phyloP scores from a whole-genome alignment of 305 asterid species.

The Euphrasia arctica region DNA sequence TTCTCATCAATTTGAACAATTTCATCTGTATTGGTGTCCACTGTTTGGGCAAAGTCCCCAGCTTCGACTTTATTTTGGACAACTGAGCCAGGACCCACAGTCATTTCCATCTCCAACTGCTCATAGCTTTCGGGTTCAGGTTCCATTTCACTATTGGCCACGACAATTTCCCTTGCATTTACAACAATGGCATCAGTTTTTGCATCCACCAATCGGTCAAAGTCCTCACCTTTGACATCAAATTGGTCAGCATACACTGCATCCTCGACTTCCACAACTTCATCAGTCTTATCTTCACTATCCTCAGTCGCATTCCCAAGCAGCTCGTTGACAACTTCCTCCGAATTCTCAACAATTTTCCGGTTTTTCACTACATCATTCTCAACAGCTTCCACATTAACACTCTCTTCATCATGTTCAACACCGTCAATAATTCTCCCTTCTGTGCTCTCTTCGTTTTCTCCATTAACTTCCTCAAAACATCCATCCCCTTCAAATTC shows the following conservation, averaged over 20 bases:
- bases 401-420: slow-evolving; percentile 1
- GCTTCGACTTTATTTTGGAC: not conserved
- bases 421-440: slow-evolving; percentile 23
- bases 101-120: not conserved
- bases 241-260: not conserved
- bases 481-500: slow-evolving; percentile 25
- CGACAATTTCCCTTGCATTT: not conserved
- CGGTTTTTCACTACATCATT: not conserved
- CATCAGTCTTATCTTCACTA: slow-evolving; percentile 6
- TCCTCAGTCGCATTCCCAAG: slow-evolving; percentile 7
- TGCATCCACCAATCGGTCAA: not conserved
- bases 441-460: slow-evolving; percentile 11
- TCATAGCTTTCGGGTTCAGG: not conserved
- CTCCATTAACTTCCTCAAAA: slow-evolving; percentile 21
- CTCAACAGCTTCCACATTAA: not conserved
- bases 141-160: not conserved
- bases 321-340: not conserved
- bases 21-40: not conserved
- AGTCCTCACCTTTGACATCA: not conserved
- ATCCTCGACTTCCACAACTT: not conserved
- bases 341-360: not conserved
- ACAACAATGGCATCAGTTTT: slow-evolving; percentile 3
- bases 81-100: not conserved
- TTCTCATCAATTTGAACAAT: not conserved
- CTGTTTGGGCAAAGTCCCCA: not conserved